Evolutionary conservation across 306 rosid genomes (phyloP), one percentile per base, ranked within the genome.

Genomic region (Astragalus glycyphyllos): DNA sequence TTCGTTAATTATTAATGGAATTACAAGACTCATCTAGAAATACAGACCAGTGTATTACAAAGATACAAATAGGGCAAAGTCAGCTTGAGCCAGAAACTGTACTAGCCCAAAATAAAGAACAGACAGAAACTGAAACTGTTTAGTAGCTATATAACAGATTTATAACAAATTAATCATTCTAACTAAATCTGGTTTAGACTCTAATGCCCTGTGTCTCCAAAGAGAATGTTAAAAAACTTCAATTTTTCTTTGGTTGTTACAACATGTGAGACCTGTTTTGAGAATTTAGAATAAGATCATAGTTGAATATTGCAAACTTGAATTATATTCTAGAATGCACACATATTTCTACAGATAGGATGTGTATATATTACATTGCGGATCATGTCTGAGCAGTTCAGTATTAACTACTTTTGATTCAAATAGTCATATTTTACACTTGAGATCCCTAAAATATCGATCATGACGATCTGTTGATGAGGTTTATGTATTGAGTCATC

Each of bases 361-460:
- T 31, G 46, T 47, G 13, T 13, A 65, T 26, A 5, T 41, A n/a
- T 8, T 54, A n/a, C 23, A 8, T 23, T 34, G 15, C 34, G 34
- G 40, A 40, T 68, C 64, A 37, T 68, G 37, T 11, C 23, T 61
- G 35, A 54, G 50, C 42, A 7, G 38, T 54, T 34, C 20, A 42
- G 44, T 37, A 20, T 38, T 17, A 6, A 38, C 32, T 23, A 37
- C 60, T 67, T 15, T 12, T 35, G 46, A 67, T 49, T 49, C 42
- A 32, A 49, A 11, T 34, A 32, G 46, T 34, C 14, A 15, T 48
- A 49, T 67, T 62, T 9, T 66, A 63, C 1, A 65, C 11, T 16
- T 35, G 58, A 50, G 45, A 16, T 67, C 20, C 34, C 6, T 68
- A 16, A 10, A 15, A 50, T 38, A 34, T 17, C 34, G 13, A 50